Base-by-base conservation (phyloP, 2,329 filamentous ascomycete genomes). In the Botrytis sinoallii region DNA sequence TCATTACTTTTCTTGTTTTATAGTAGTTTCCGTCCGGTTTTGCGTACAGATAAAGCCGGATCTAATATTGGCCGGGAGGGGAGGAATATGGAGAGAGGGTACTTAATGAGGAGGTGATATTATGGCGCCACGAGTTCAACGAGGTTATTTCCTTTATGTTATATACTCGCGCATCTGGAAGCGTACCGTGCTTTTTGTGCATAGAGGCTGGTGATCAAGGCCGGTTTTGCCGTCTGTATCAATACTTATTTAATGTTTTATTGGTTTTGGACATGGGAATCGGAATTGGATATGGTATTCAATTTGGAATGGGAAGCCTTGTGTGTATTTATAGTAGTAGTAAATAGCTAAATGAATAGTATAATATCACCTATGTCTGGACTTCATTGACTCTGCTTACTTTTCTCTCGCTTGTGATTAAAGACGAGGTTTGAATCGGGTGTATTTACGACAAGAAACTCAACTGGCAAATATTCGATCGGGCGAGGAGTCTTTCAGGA, bases 41-140 rank as follows among this genome's bases (percentile, higher is more conserved):
- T 48, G 69, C 22, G 40, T 65, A 25, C 32, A 55, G 46, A 59
- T n/a, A n/a, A 66, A 32, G 46, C 61, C 52, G 60, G 38, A 67
- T 32, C 18, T 46, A 32, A 61, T 67, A 48, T 69, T 72, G 63
- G 20, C n/a, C 9, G 52, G 52, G 48, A 9, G 44, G 29, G 20
- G n/a, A 16, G 5, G 61, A 5, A 25, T 38, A 44, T 35, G 35
- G 14, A 67, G 61, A 38, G 35, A 35, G n/a, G 46, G 61, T 72
- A 72, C 20, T 69, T 60, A 52, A 44, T 72, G 55, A 72, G 42
- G 40, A 20, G 38, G 71, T 48, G 38, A 64, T 40, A 40, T 68
- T 48, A 69, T 72, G 71, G 61, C 40, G 71, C 71, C 40, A 69
- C 42, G 71, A 72, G 22, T 68, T 29, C 29, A 68, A 72, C 64